Evolutionary conservation across 495 filamentous ascomycete genomes (phyloP), one percentile per base, ranked within the genome.

Genomic region (Aspergillus egyptiacus): DNA sequence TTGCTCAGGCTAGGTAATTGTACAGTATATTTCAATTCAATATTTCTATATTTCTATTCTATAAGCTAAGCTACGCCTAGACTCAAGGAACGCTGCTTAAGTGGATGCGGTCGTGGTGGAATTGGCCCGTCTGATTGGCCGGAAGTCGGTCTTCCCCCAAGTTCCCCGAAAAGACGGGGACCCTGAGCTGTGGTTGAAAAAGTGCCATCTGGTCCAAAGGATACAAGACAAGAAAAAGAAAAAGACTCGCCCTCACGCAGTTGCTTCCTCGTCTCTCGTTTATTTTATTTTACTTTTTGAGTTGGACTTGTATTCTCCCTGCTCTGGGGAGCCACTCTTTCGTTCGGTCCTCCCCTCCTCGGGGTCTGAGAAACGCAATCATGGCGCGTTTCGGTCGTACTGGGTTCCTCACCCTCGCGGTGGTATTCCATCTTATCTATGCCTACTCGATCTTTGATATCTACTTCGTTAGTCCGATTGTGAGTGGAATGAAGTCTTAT

Each of bases 361-460:
- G 24, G 24, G 38, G 42, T 35, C 37, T 37, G 42, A 42, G 40
- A 37, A 49, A 40, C 47, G 49, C 53, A 52, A 63, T 58, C 64
- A 94, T 94, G 88, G 84, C 85, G 61, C 81, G 85, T 58, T 75
- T 91, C 59, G 80, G 83, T 60, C 89, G 91, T 61, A 81, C 85
- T 57, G 87, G 85, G 61, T 99, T 99, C 68, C 73, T 97, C 62
- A 84, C 82, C 65, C 83, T 96, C 61, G 94, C 94, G 59, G 75
- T 97, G 61, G 70, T 93, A 37, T 99, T 99, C 63, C 94, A 99
- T 69, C 63, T 96, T 20, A 81, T 95, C 51, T 99, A 99, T 70
- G 85, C 93, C 51, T 89, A 82, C 59, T 96, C 91, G 27, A 99
- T 99, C 55, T 99, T 99, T 67, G 94, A 97, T 64, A 95, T 97